Base-by-base conservation (phyloP, 2,329 filamentous ascomycete genomes). In the Botrytis elliptica region DNA sequence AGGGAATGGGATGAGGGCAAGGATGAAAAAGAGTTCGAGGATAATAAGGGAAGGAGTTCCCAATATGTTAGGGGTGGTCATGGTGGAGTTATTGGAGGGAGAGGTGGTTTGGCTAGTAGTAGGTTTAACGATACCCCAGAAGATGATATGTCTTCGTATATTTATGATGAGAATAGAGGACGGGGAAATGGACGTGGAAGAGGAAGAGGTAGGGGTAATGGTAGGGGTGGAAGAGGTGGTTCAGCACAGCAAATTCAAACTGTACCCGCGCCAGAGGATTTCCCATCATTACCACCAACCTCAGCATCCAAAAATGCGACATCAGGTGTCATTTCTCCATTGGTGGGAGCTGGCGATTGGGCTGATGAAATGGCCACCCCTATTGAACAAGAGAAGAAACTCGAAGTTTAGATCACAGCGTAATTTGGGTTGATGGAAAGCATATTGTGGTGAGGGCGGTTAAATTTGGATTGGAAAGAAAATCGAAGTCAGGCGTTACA, bases 1-100 rank as follows among this genome's bases (percentile, higher is more conserved):
- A 64, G 81, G 33, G 81, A 82, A 73, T 82, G 81, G 81, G 81
- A 82, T 73, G 77, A 75, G 52, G 80, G 79, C 73, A 81, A 81
- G 74, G 73, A 76, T 4, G 79, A 81, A 70, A 75, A 73, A 18
- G 79, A 81, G 74, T 78, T 81, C 71, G 78, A 80, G 46, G 79
- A 81, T 76, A 65, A 76, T 16, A 77, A 67, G 65, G 78, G 78
- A 7, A 76, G 78, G 44, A 77, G 74, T 44, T 77, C 75, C 18
- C 77, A 79, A 71, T 81, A 77, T 76, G 79, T 79, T 12, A 75
- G 79, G 14, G 79, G 79, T 74, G 78, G 77, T 9, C 75, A 78
- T 77, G 79, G 80, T 29, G 71, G 71, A 16, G 71, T 72, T 12
- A 78, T 77, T 40, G 75, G 77, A 33, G 77, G 78, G 20, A 76